Base-by-base conservation (phyloP, 345 rosid species). In the Iberis pinnata region DNA sequence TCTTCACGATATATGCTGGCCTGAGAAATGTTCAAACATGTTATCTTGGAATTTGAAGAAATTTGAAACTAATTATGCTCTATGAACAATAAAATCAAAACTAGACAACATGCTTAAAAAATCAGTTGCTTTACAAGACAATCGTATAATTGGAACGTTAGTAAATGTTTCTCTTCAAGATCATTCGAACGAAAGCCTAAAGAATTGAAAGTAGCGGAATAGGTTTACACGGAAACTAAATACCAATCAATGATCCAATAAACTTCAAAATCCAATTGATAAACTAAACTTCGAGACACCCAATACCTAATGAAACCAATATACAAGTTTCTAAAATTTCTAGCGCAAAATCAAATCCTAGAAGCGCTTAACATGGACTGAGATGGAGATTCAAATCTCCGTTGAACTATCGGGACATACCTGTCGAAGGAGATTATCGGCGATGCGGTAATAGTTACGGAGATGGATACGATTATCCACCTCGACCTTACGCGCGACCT, bases 381-480 rank as follows among this genome's bases (percentile, higher is more conserved):
- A 53, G 51, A 52, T 10, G 7, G n/a, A 24, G 55, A 52, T 16
- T 45, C 18, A 32, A 58, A 66, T 39, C 25, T 44, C 29, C 8
- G 39, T 24, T 9, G 15, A 27, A 50, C 43, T 7, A 42, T 56
- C 22, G 26, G 15, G 49, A 19, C 37, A 18, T 25, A 81, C 98
- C 98, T 87, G 96, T 14, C 82, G 75, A 64, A 87, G 92, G 53
- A 90, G 92, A 72, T 83, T 81, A 73, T 90, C 95, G 60, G 96
- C 96, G 71, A 83, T 90, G 47, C 96, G 75, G 41, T 84, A 81
- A 67, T 87, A 85, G 56, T 79, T 68, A 19, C 79, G 81, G 60
- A 90, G 89, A 64, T 89, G 77, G 25, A 84, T 84, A 71, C 83
- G 82, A 78, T 75, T 76, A 73, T 89, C 95, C 39, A 86, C 95